Conservation (phyloP, 1,284 basidiomycete genomes). For the Ceratobasidium sp. region DNA sequence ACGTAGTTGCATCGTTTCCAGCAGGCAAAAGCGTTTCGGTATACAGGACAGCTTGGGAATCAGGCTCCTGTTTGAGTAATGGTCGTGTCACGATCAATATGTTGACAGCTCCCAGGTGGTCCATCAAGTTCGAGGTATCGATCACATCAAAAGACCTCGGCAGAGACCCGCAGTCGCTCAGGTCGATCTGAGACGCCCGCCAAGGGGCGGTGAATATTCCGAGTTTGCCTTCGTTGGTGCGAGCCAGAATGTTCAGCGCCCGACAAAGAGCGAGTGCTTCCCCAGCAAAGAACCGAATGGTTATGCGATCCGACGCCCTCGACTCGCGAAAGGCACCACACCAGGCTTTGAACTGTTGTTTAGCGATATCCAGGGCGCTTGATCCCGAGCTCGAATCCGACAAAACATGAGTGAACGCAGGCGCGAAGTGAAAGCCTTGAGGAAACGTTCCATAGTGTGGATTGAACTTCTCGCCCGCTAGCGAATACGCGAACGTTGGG, state of each 20-base stretch:
- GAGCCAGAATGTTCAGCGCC: background rate
- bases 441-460: conserved; percentile 32
- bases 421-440: conserved; percentile 24
- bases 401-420: conserved; percentile 1
- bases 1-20: conserved; percentile 1
- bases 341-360: conserved; percentile 23
- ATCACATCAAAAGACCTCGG: conserved; percentile 27
- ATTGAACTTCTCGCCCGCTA: conserved; percentile 15
- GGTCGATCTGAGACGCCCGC: conserved; percentile 2
- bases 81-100: conserved; percentile 9
- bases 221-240: background rate
- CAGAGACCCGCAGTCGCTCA: background rate
- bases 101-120: conserved; percentile 34
- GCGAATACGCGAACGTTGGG: conserved; percentile 29
- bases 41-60: conserved; percentile 15
- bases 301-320: background rate
- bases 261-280: conserved; percentile 31
- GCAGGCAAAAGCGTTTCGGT: conserved; percentile 6
- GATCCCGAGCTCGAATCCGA: background rate
- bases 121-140: conserved; percentile 30
- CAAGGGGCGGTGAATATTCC: conserved; percentile 7
- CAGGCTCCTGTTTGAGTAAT: conserved; percentile 2
- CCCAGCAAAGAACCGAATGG: conserved; percentile 24
- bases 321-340: background rate
- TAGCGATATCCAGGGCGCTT: background rate